These are phyloP conservation scores for Haplographium delicatum DNA, from an alignment of 495 filamentous ascomycete genomes.

Conservation along the genomic window DNA sequence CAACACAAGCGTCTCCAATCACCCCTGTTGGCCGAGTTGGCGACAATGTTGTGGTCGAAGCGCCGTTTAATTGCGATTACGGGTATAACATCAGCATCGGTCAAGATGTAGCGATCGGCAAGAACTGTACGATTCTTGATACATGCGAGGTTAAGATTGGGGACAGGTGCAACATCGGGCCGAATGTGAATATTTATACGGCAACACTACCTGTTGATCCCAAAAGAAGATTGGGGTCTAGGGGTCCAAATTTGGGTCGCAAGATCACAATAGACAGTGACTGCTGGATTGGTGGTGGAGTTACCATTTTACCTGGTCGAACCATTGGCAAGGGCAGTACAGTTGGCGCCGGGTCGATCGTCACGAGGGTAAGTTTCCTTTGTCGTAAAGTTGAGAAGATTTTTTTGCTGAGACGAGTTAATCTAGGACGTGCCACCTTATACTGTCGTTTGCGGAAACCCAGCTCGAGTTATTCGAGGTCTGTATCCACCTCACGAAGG, in stretches of 20 bases:
- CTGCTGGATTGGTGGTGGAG: slow-evolving; percentile 82
- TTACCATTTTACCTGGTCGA: slow-evolving; percentile 78
- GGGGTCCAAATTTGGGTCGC: slow-evolving; percentile 65
- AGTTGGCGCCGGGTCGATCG: slow-evolving; percentile 80
- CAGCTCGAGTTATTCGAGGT: slow-evolving; percentile 52
- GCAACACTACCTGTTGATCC: slow-evolving; percentile 72
- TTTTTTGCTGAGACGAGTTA: slow-evolving; percentile 5
- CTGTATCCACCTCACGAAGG: slow-evolving; percentile 32
- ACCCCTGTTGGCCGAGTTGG: slow-evolving; percentile 61
- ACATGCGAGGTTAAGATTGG: slow-evolving; percentile 69
- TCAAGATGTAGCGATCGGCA: slow-evolving; percentile 78
- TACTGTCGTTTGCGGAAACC: slow-evolving; percentile 60
- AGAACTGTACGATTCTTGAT: slow-evolving; percentile 85
- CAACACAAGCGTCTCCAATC: slow-evolving; percentile 41
- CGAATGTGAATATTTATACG: slow-evolving; percentile 82
- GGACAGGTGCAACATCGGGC: slow-evolving; percentile 73
- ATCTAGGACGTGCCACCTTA: slow-evolving; percentile 54
- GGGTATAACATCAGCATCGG: slow-evolving; percentile 91
- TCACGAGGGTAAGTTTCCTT: slow-evolving; percentile 64
- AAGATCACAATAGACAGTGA: slow-evolving; percentile 81
- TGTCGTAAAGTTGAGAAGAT: slow-evolving; percentile 9
- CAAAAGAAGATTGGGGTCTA: slow-evolving; percentile 65
- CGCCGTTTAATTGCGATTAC: slow-evolving; percentile 91
- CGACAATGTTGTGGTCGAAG: slow-evolving; percentile 72
- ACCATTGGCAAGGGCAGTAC: slow-evolving; percentile 74